These are phyloP conservation scores for Apiotrichum porosum DNA, from an alignment of 1,284 basidiomycete genomes.

Conservation along the genomic window DNA sequence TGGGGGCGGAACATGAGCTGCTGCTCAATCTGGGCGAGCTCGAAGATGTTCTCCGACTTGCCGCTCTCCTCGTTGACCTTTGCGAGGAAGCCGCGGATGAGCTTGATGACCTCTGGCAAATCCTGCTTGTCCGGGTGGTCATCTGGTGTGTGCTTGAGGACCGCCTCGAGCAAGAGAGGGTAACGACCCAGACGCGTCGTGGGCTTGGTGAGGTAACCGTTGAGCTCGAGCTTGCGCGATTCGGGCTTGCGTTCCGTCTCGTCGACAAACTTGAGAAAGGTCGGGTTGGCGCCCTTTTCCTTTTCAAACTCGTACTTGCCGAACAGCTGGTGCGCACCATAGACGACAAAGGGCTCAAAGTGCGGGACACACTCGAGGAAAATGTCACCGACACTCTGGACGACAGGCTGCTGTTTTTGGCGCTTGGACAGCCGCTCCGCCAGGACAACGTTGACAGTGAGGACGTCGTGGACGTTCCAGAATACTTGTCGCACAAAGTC, in stretches of 20 bases:
- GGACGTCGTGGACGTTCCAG: conserved; percentile 95
- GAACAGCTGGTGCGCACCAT: conserved; percentile 94
- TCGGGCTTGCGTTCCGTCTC: conserved; percentile 87
- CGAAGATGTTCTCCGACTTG: conserved; percentile 88
- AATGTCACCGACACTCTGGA: conserved; percentile 88
- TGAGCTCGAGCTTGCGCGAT: conserved; percentile 92
- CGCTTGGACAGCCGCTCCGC: conserved; percentile 92
- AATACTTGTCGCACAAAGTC: conserved; percentile 94
- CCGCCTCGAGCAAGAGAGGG: conserved; percentile 86
- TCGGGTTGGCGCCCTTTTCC: conserved; percentile 87
- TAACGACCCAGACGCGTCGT: conserved; percentile 95
- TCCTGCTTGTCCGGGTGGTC: conserved; percentile 81
- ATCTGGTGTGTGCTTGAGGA: conserved; percentile 87
- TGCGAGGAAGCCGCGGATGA: conserved; percentile 76
- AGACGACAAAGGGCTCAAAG: conserved; percentile 88
- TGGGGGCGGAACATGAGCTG: conserved; percentile 80
- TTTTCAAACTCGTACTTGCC: conserved; percentile 99
- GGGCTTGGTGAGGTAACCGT: conserved; percentile 97
- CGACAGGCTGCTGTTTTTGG: conserved; percentile 89
- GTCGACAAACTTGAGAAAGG: conserved; percentile 96
- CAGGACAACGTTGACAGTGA: conserved; percentile 81
- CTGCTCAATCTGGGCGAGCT: conserved; percentile 81
- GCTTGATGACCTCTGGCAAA: conserved; percentile 71
- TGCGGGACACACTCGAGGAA: conserved; percentile 81
- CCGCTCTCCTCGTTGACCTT: conserved; percentile 90